Evolutionary conservation across 352 stramenopile genomes (phyloP), one percentile per base, ranked within the genome.

Genomic region (Elongisporangium undulatum): DNA sequence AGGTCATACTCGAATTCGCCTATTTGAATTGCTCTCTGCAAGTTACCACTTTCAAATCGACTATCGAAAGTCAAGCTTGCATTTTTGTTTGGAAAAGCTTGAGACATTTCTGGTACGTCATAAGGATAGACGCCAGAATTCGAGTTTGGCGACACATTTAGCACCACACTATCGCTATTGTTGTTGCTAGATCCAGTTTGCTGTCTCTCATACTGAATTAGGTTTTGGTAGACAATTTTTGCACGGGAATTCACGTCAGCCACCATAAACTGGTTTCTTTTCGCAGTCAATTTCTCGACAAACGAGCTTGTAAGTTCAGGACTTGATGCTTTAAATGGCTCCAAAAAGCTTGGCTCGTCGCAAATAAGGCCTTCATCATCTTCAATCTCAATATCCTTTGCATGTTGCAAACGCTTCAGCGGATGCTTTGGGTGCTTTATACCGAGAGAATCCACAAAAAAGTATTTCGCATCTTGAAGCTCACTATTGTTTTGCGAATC

Each of bases 41-140:
- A 73, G 52, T 98, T 98, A 2, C 90, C 93, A 61, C 86, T 96
- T 67, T 98, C 94, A 59, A 98, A 98, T 55, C 78, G 76, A 49
- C 91, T 96, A 45, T 98, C 90, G 58, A 98, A 98, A 13, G 83
- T 90, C 23, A 98, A 72, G 29, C 59, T 67, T n/a, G 55, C 64
- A 16, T 22, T 3, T 21, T 53, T 20, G 23, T 63, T 48, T 16
- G 48, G 12, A 24, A 78, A 79, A 4, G 57, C 64, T 10, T 41
- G 50, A 9, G 61, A 68, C 6, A 59, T 68, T 3, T 74, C 59
- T 0, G 72, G 63, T 13, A 89, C 63, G 22, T 64, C 57, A 55
- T 91, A 90, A 1, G 64, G 75, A 15, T 55, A 53, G 21, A n/a
- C 22, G 21, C 8, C 22, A 12, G 7, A 48, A 34, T 45, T 57